Percentiles rank a stretch among this genome's conserved stretches.
These are phyloP conservation scores for Lablab purpureus DNA, from an alignment of 306 rosid species.

Conservation along the genomic window DNA sequence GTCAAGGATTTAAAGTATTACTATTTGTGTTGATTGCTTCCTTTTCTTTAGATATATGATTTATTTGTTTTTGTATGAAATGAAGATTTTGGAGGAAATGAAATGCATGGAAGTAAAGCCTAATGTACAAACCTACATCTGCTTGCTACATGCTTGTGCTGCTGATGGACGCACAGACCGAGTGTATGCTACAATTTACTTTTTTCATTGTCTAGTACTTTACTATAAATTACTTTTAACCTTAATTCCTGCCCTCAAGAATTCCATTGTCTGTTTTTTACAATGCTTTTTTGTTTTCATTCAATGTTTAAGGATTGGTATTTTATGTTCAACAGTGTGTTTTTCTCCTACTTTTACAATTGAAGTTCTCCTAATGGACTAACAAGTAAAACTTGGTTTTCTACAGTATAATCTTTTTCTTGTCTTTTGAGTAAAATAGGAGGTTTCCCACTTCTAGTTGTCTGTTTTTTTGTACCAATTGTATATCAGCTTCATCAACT, in stretches of 20 bases:
- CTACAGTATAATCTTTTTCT: not conserved
- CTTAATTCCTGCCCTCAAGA: not conserved
- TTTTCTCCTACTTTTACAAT: no score
- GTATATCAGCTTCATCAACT: slow-evolving; percentile 36
- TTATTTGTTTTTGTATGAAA: slow-evolving; percentile 30
- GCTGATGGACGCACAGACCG: slow-evolving; percentile 79
- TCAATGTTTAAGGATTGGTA: not conserved
- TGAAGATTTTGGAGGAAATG: slow-evolving; percentile 93
- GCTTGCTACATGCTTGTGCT: slow-evolving; percentile 93
- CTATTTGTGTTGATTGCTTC: slow-evolving; percentile 21
- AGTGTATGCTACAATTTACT: slow-evolving; percentile 66
- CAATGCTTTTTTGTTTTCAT: slow-evolving; percentile 13
- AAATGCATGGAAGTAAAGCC: slow-evolving; percentile 81
- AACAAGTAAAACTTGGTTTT: not conserved
- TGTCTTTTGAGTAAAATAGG: not conserved
- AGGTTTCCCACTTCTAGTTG: slow-evolving; percentile 12
- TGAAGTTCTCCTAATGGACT: slow-evolving; percentile 12
- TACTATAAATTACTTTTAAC: not conserved
- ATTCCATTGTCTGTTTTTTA: not conserved
- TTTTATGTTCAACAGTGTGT: slow-evolving; percentile 13
- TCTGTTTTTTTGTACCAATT: slow-evolving; percentile 11
- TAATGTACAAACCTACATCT: slow-evolving; percentile 76
- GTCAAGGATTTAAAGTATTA: slow-evolving; percentile 12
- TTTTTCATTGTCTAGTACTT: slow-evolving; percentile 23
- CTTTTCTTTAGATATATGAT: slow-evolving; percentile 13